Base-by-base conservation (phyloP, 345 rosid species). In the Camelina neglecta region DNA sequence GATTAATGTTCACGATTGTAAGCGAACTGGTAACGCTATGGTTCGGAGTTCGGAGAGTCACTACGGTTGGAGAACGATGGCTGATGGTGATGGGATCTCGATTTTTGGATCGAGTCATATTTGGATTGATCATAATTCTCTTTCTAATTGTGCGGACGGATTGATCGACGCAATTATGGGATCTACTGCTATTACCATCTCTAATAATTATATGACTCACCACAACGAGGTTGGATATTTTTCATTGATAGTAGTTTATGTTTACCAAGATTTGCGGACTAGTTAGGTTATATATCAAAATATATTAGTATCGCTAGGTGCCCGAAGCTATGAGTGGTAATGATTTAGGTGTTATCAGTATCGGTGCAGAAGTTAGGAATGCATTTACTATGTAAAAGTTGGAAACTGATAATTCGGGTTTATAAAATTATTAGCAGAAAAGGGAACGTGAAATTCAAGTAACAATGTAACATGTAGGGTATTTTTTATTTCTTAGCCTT, bases 91-190 rank as follows among this genome's bases (percentile, higher is more conserved):
- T 31, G 96, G 81, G 4, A 73, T 90, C n/a, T 90, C 93, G 5
- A 83, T 90, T 59, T 90, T 84, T 5, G 96, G 91, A 11, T 71
- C 93, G 1, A 90, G 91, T 70, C 97, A 91, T 50, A 81, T 93
- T 41, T 93, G 96, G 97, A 78, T 93, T 2, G 98, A 93, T 72
- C 98, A 93, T 73, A 91, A 89, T 56, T 89, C 96, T 16, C 70
- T 91, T 3, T 88, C 97, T 3, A 88, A 85, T 42, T 90, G 94
- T 65, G 88, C 89, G 11, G 96, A 90, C 74, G 96, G 96, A 10
- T 82, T 90, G 33, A 79, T 90, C 3, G 93, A 90, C 51, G 93
- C 93, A 2, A 56, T 87, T 6, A 81, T 87, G 82, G 91, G 87
- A 2, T 88, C 96, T 20, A 90, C 96, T 16, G 89, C 96, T 7